Evolutionary conservation across 1,284 basidiomycete species (phyloP).

Genomic region (Malassezia vespertilionis): DNA sequence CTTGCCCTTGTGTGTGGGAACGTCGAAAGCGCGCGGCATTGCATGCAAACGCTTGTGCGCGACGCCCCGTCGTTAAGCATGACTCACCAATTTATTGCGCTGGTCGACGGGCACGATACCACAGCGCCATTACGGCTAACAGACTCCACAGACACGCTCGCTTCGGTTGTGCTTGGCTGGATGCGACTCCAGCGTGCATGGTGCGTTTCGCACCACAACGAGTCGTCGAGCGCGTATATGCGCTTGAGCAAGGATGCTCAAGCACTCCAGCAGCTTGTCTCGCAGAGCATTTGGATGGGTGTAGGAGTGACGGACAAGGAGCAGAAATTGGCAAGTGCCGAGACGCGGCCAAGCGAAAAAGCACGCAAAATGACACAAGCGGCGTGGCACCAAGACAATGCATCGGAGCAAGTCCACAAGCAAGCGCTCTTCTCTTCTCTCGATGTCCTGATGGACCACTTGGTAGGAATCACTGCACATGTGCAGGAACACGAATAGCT

Average conservation of each 20-base stretch:
- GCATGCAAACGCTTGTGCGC: not conserved
- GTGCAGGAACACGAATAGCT: not conserved
- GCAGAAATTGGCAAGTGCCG: not conserved
- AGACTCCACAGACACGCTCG: slow-evolving; percentile 10
- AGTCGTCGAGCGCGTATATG: not conserved
- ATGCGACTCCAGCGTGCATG: slow-evolving; percentile 9
- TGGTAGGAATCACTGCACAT: not conserved
- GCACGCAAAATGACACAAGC: not conserved
- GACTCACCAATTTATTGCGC: slow-evolving; percentile 1
- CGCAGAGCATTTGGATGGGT: slow-evolving; percentile 10
- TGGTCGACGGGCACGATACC: not conserved
- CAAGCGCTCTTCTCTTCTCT: slow-evolving; percentile 3
- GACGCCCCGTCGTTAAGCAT: not conserved
- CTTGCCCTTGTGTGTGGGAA: slow-evolving; percentile 6
- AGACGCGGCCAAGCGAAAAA: not conserved
- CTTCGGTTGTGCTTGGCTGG: slow-evolving; percentile 5
- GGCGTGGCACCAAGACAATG: not conserved
- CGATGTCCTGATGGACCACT: slow-evolving; percentile 12
- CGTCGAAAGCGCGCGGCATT: not conserved
- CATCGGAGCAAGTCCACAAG: not conserved
- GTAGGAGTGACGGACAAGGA: not conserved
- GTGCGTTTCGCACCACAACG: not conserved
- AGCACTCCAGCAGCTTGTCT: slow-evolving; percentile 9
- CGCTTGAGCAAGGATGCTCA: not conserved
- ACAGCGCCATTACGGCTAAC: too few species aligned